These are phyloP conservation scores for Phlyctochytrium planicorne DNA, from an alignment of 192 early-diverging fungal genomes.

Conservation along the genomic window DNA sequence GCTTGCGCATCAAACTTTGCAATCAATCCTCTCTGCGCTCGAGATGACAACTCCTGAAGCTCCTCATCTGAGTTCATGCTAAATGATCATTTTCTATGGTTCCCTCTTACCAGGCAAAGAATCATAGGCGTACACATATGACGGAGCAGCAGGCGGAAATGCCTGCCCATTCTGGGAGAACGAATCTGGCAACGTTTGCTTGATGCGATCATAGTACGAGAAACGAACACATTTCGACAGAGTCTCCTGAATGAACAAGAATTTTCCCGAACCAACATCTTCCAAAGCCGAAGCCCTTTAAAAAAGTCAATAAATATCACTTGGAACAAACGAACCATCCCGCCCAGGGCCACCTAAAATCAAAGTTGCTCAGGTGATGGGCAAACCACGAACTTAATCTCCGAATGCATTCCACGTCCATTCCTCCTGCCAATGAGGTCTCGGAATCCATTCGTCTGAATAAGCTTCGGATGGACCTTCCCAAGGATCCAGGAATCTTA, in stretches of 20 bases:
- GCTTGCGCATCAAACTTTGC: constrained; percentile 18
- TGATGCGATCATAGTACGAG: constrained; percentile 87
- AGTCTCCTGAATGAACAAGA: constrained; percentile 82
- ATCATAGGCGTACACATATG: constrained; percentile 53
- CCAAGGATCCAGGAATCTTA: constrained; percentile 64
- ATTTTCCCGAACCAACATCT: constrained; percentile 17
- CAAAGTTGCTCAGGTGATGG: constrained; percentile 92
- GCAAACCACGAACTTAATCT: constrained; percentile 87
- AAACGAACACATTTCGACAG: constrained; percentile 83
- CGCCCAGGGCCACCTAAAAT: constrained; percentile 84
- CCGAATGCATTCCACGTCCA: constrained; percentile 86
- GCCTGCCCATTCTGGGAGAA: constrained; percentile 48
- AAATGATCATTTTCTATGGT: no score
- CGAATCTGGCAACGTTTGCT: constrained; percentile 68
- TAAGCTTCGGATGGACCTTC: constrained; percentile 60
- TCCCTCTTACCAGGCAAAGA: constrained; percentile 7
- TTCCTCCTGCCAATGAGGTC: constrained; percentile 31
- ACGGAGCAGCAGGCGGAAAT: constrained; percentile 65
- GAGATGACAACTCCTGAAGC: constrained; percentile 18
- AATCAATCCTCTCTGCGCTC: constrained; percentile 19
- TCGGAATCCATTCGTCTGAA: constrained; percentile 62
- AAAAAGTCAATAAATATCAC: constrained; percentile 3
- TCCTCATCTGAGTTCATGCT: constrained; percentile 26
- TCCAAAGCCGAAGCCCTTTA: background rate
- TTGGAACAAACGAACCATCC: constrained; percentile 60